Base-by-base conservation (phyloP, 129 eudicot genomes). In the Gnaphalium uliginosum region DNA sequence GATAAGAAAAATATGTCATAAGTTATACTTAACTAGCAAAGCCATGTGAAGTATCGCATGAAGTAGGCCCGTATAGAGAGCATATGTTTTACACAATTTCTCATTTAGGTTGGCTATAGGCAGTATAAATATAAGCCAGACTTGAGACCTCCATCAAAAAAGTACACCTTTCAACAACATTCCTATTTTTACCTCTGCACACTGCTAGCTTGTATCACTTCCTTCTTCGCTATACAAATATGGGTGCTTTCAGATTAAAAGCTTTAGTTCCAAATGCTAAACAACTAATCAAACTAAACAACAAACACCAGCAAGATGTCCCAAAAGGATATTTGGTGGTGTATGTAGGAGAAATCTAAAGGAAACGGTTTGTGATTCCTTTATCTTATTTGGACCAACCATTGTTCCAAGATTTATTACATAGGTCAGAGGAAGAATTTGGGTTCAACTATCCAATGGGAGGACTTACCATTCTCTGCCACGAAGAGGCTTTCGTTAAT, bases 291-390 rank as follows among this genome's bases (percentile, higher is more conserved):
- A 82, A 58, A 66, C 67, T 73, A 17, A 54, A 66, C n/a, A n/a
- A n/a, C 32, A 68, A 74, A 63, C 0, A 37, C 68, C 53, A 71
- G 75, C 5, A 13, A 69, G 74, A 78, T 35, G 91, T 84, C 18
- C 88, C 88, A 23, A 87, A 81, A 75, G 89, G 88, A 18, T 79
- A 88, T 69, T 35, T 86, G 58, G 81, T 83, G 18, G 88, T 88
- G 35, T 88, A 88, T 39, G 89, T 88, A 0, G 86, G 93, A 73
- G 86, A 88, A 21, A 4, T 27, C 7, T 51, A 81, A 48, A 85
- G 63, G 74, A 86, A 79, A 65, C 76, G 78, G 41, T 77, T 79
- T 27, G 74, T 78, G 41, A 80, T 86, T 69, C 90, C 88, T 50
- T 22, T 83, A 39, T 58, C 84, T 17, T 83, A 72, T 75, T 71